A percentile compares a stretch with the other conserved stretches of the same genome.
These are phyloP conservation scores for Hysterangium stoloniferum DNA, from an alignment of 768 basidiomycete genomes.

Conservation along the genomic window DNA sequence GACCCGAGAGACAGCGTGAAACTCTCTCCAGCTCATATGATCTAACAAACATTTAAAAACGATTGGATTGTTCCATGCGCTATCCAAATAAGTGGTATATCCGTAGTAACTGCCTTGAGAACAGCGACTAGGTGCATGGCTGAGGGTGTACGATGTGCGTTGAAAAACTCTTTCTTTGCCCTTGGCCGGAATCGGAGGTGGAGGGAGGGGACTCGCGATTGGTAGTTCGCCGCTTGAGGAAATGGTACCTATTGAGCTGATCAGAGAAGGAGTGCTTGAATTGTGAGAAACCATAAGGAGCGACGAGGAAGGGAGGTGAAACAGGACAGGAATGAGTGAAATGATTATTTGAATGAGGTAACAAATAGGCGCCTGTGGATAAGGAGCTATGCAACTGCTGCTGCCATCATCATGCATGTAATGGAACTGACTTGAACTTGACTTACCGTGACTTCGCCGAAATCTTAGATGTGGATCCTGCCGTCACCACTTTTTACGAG, in stretches of 20 bases:
- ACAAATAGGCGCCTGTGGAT: too few relatives aligned
- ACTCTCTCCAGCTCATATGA: constrained; percentile 31
- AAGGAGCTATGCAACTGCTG: too few relatives aligned
- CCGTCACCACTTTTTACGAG: too few relatives aligned
- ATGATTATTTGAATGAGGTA: too few relatives aligned
- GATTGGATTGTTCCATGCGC: constrained; percentile 24
- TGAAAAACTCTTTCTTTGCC: not conserved
- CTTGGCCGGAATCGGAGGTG: not conserved
- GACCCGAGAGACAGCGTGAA: constrained; percentile 31
- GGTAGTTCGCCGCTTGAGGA: constrained; percentile 6
- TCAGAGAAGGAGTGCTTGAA: constrained; percentile 11
- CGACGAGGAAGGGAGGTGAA: too few relatives aligned
- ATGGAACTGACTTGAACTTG: too few relatives aligned
- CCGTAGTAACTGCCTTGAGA: not conserved
- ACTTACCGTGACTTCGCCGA: too few relatives aligned
- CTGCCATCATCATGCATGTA: too few relatives aligned
- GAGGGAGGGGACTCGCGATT: not conserved
- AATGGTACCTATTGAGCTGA: constrained; percentile 8
- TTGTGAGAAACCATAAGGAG: too few relatives aligned
- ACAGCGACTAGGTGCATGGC: not conserved
- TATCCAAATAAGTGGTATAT: constrained; percentile 13
- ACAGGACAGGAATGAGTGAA: too few relatives aligned
- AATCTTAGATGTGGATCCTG: too few relatives aligned
- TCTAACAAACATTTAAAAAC: constrained; percentile 28
- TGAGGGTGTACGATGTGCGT: not conserved